Evolutionary conservation across 495 filamentous ascomycete genomes (phyloP), one percentile per base, ranked within the genome.

Genomic region (Trichodelitschia bisporula): DNA sequence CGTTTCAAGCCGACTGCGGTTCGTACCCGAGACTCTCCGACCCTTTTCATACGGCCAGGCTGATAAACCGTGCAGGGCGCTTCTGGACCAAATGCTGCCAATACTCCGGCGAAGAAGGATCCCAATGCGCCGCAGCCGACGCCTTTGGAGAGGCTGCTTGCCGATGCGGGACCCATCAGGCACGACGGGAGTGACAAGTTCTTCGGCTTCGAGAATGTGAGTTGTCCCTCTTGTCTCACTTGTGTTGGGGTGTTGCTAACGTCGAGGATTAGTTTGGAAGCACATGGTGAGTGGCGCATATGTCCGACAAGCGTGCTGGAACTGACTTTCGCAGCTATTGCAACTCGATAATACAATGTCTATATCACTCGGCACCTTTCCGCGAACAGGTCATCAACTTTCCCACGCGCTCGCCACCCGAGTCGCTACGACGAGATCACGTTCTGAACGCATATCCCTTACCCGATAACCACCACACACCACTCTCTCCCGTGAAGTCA

Each of bases 181-280:
- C 55, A 56, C 21, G 83, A 97, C 57, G 86, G 89, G 14, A 93
- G 76, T 49, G 86, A 97, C 53, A 92, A 92, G 58, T 95, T 90
- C 54, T 95, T 84, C 57, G 86, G 89, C 2, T 71, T 95, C 59
- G 86, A 95, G 53, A 97, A 97, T 57, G 82, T 93, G 59, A 60
- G 77, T 51, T 11, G 25, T 17, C 10, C 21, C 14, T n/a, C n/a
- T 17, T 15, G 32, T 13, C 24, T 14, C 18, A 18, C 29, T 12
- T 4, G n/a, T n/a, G n/a, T n/a, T n/a, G n/a, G n/a, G n/a, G n/a
- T n/a, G n/a, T n/a, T n/a, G n/a, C n/a, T n/a, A n/a, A n/a, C n/a
- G n/a, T n/a, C n/a, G n/a, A n/a, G n/a, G n/a, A n/a, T n/a, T 35
- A 95, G 82, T 91, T 84, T 54, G 86, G 86, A 39, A 95, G 91